Evolutionary conservation across 306 rosid genomes (phyloP), one percentile per base, ranked within the genome.

Genomic region (Castanea crenata): DNA sequence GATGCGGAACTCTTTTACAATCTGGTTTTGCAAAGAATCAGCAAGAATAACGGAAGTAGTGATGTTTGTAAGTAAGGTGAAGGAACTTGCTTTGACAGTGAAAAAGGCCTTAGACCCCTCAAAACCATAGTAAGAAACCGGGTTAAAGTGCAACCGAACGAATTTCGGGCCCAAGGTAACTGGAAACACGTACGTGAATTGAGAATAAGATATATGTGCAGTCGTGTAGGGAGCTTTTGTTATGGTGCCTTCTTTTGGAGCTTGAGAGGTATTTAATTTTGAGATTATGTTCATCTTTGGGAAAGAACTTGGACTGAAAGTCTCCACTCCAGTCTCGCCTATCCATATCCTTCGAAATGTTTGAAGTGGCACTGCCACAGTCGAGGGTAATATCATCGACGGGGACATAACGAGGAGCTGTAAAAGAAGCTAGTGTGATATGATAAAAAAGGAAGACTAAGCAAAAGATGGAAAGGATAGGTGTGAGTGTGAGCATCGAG

Each of bases 101-200:
- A 56, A 56, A 8, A 56, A n/a, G 27, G 7, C 62, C 4, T 19
- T 4, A 4, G 62, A 56, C 23, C 25, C 25, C 10, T 56, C 25
- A 56, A 56, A 56, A 18, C 62, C 62, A 1, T 0, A 2, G 74
- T 69, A 69, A 6, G 27, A 12, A 69, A 74, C 54, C 6, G 84
- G 76, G 76, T 61, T 76, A 74, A 87, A 87, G 73, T 81, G 74
- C 44, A 84, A 80, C 29, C 46, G 20, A 29, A 71, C 38, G 23
- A 71, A 71, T 55, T 71, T 71, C 4, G 62, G 75, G 11, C 75
- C 75, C 1, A 15, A 6, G 4, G n/a, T 15, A 10, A 71, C 1
- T 1, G 20, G 75, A 46, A 51, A 46, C 1, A 1, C 21, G 25
- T 71, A 71, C 0, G 5, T 49, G 23, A 71, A 71, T 51, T 71